Percentiles rank a stretch among this genome's conserved stretches.
Conservation (phyloP, 2,329 filamentous ascomycete species). For the Nigrospora osmanthi region DNA sequence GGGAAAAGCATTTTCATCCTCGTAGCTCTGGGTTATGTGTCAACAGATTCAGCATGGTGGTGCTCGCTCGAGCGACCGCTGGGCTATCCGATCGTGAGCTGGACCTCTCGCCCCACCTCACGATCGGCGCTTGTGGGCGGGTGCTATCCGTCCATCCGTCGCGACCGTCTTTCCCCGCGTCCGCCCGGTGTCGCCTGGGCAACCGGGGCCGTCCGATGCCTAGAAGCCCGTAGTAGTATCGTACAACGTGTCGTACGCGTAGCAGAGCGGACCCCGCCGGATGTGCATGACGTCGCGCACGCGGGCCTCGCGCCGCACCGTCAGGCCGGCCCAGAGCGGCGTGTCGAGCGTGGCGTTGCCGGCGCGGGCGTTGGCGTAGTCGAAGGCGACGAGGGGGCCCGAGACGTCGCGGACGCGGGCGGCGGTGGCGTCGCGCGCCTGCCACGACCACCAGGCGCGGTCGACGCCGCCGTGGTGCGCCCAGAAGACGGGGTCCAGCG, state of each 20-base stretch:
- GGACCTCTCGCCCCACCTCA: too few relatives aligned
- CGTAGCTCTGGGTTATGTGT: too few relatives aligned
- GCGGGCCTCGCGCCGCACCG: neutral
- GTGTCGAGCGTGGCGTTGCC: constrained; percentile 2
- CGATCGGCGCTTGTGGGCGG: too few relatives aligned
- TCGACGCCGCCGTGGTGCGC: constrained; percentile 3
- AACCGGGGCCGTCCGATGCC: too few relatives aligned
- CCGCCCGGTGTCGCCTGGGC: too few relatives aligned
- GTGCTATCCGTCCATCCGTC: too few relatives aligned
- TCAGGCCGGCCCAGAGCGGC: neutral
- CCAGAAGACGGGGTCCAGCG: constrained; percentile 3
- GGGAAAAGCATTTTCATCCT: too few relatives aligned
- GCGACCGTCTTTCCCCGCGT: too few relatives aligned
- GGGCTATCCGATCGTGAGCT: too few relatives aligned
- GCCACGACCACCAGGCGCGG: constrained; percentile 5
- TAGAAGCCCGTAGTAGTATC: too few relatives aligned
- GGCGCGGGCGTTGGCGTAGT: neutral
- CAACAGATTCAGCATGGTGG: too few relatives aligned
- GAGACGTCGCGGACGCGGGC: constrained; percentile 2
- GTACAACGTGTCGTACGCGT: constrained; percentile 2
- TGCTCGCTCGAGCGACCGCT: too few relatives aligned
- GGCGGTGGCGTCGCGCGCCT: neutral
- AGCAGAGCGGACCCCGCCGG: constrained; percentile 2
- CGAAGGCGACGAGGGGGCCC: constrained; percentile 1
- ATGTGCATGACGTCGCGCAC: constrained; percentile 3